Percentiles rank a stretch among this genome's conserved stretches.
These are phyloP conservation scores for Verticillium isaacii DNA, from an alignment of 2,329 filamentous ascomycete species.

Conservation along the genomic window DNA sequence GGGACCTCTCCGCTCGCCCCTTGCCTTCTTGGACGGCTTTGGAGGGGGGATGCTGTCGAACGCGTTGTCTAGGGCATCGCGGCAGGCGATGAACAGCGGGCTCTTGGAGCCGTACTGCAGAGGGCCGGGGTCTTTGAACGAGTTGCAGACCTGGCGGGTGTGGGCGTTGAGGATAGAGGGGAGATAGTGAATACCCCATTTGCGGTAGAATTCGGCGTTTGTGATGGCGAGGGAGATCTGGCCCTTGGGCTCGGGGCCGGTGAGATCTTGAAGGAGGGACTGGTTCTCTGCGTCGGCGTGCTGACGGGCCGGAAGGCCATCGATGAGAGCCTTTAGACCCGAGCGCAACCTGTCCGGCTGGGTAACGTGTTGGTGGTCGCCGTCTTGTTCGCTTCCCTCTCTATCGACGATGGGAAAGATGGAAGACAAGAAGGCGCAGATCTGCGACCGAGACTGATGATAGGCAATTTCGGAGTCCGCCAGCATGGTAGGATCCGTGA, in stretches of 20 bases:
- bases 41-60: constrained; percentile 45
- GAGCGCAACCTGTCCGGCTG: constrained; percentile 1
- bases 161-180: constrained; percentile 53
- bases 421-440: constrained; percentile 45
- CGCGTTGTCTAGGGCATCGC: constrained; percentile 41
- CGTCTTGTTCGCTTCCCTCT: constrained; percentile 27
- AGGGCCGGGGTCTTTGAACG: constrained; percentile 57
- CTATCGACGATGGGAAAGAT: constrained; percentile 32
- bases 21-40: constrained; percentile 24
- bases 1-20: background rate
- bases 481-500: constrained; percentile 4
- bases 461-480: constrained; percentile 35
- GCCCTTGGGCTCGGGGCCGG: constrained; percentile 35
- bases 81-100: constrained; percentile 45
- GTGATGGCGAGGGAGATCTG: constrained; percentile 46
- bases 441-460: constrained; percentile 43
- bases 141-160: constrained; percentile 52
- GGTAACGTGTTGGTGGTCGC: background rate
- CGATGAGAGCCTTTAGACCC: constrained; percentile 25
- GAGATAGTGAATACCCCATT: constrained; percentile 56
- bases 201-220: constrained; percentile 29
- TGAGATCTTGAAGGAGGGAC: constrained; percentile 46
- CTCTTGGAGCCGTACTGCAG: constrained; percentile 47
- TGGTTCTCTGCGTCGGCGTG: constrained; percentile 33
- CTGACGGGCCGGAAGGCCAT: constrained; percentile 25